phyloP scores from a whole-genome alignment of 495 filamentous ascomycete species.

The Aspergillus coremiiformis region DNA sequence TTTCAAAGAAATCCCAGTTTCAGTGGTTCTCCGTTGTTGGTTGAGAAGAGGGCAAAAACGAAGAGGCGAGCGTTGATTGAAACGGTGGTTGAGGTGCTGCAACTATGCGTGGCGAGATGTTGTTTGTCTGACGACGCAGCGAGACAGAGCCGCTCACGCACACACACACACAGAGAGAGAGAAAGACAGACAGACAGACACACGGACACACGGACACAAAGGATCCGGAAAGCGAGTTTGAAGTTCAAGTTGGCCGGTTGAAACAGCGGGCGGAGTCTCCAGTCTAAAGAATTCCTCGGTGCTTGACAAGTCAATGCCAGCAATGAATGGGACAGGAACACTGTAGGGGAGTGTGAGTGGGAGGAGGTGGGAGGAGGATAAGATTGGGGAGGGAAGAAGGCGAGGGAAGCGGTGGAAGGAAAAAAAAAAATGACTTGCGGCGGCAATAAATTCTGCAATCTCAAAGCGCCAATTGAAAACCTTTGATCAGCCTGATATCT shows the following conservation, averaged over 20 bases:
- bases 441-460: background rate
- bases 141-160: conserved; percentile 9
- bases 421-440: background rate
- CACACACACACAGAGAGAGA: too few species aligned
- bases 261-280: conserved; percentile 17
- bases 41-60: background rate
- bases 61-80: background rate
- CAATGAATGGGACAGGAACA: conserved; percentile 34
- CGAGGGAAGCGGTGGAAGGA: background rate
- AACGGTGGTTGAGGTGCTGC: conserved; percentile 7
- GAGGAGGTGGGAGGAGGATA: conserved; percentile 25
- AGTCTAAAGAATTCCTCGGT: conserved; percentile 18
- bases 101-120: conserved; percentile 14
- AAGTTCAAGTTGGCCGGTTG: conserved; percentile 1
- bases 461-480: background rate
- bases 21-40: background rate
- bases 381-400: conserved; percentile 12
- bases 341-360: conserved; percentile 15
- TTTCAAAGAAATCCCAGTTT: background rate
- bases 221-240: conserved; percentile 12
- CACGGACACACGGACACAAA: too few species aligned
- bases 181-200: too few species aligned
- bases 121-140: conserved; percentile 16
- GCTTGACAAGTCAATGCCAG: conserved; percentile 53
- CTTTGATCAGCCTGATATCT: background rate